phyloP scores from a whole-genome alignment of 1,284 basidiomycete species.

The Mixia osmundae region DNA sequence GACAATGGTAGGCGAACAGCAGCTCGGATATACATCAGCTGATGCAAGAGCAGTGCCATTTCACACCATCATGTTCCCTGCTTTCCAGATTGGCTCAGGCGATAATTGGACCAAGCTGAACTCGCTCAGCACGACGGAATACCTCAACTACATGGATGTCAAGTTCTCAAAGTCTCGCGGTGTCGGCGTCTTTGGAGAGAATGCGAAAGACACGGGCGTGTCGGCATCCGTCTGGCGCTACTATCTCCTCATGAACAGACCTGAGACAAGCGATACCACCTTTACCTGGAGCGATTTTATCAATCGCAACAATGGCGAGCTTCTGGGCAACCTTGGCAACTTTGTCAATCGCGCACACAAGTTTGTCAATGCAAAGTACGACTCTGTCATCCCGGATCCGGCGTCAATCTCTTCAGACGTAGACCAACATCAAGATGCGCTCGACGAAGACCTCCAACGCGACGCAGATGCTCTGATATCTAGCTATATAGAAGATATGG shows the following conservation, averaged over 20 bases:
- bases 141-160: constrained; percentile 92
- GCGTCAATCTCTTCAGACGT: constrained; percentile 37
- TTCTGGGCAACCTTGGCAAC: constrained; percentile 94
- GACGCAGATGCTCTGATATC: constrained; percentile 58
- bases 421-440: constrained; percentile 26
- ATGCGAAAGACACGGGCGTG: constrained; percentile 76
- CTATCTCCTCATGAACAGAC: constrained; percentile 77
- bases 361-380: constrained; percentile 72
- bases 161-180: constrained; percentile 98
- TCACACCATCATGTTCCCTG: constrained; percentile 90
- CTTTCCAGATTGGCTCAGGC: constrained; percentile 69
- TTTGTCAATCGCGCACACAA: constrained; percentile 88
- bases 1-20: constrained; percentile 9
- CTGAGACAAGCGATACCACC: constrained; percentile 81
- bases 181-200: constrained; percentile 90
- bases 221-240: constrained; percentile 92
- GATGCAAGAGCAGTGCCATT: constrained; percentile 29
- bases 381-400: constrained; percentile 47
- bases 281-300: constrained; percentile 97
- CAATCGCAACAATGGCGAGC: constrained; percentile 73
- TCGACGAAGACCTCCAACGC: constrained; percentile 52
- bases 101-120: constrained; percentile 83
- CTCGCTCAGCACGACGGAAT: constrained; percentile 94
- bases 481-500: constrained; percentile 71
- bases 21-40: not conserved